Base-by-base conservation (phyloP, 2,329 filamentous ascomycete species). In the Calonectria naviculata region DNA sequence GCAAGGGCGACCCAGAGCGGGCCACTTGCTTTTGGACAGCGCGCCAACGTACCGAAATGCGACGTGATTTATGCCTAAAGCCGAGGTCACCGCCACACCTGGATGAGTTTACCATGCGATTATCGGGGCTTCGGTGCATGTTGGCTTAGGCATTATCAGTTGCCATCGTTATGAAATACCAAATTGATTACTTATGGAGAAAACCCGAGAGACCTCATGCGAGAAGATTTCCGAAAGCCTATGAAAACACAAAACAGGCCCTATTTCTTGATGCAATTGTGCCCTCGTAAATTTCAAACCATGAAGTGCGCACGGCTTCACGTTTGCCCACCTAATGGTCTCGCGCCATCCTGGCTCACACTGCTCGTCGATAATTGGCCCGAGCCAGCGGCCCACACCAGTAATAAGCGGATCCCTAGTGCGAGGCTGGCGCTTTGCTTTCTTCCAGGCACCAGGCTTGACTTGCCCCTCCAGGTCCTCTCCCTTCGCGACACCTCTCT, bases 381-480 rank as follows among this genome's bases (percentile, higher is more conserved):
- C 38, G 52, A 10, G 4, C 26, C 34, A n/a, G 21, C 21, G 52
- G n/a, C 31, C 52, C 52, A 58, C 52, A 36, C 31, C 52, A 15
- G 5, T 34, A 24, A 24, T 34, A 24, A 24, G 13, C 34, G 60
- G 41, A 42, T 21, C 61, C 49, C 73, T 70, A 70, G 67, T 61
- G 75, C 74, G 76, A 77, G 76, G 72, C 72, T 78, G 74, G 34
- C 38, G n/a, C 42, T 34, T 28, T 47, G 21, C 34, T 56, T 29
- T 42, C 34, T 67, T 46, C 47, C 52, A 74, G 68, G 68, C 72
- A 74, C 75, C 74, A 38, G 67, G 58, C 65, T 61, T 42, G 41
- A 58, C 68, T 56, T 77, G 74, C 75, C 76, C 76, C 76, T 78
- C 76, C 67, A 76, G 73, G 34, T 21, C 52, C 52, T 58, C 49